phyloP scores from a whole-genome alignment of 805 yeast genomes.

The Jamesozyma lodderae region DNA sequence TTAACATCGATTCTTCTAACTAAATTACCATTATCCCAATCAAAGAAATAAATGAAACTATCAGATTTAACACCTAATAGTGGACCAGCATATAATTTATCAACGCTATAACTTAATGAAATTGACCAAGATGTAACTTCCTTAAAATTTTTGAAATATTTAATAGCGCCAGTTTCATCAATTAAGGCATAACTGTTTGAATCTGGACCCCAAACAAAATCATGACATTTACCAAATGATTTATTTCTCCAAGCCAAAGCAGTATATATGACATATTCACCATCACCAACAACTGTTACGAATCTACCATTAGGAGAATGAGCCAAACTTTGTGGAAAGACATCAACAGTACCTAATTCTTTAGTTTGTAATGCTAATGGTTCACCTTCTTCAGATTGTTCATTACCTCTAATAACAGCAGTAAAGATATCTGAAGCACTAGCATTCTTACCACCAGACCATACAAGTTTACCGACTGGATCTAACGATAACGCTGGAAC shows the following conservation, averaged over 20 bases:
- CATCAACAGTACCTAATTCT: slow-evolving; percentile 90
- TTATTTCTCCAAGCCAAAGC: slow-evolving; percentile 98
- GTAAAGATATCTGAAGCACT: slow-evolving; percentile 62
- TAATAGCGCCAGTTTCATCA: slow-evolving; percentile 55
- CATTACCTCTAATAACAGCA: slow-evolving; percentile 65
- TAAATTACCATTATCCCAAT: slow-evolving; percentile 81
- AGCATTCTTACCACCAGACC: slow-evolving; percentile 68
- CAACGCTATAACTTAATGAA: slow-evolving; percentile 63
- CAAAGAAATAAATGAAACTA: slow-evolving; percentile 80
- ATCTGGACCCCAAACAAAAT: slow-evolving; percentile 93
- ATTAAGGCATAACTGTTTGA: slow-evolving; percentile 79
- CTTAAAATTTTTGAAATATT: slow-evolving; percentile 75
- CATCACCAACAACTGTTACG: slow-evolving; percentile 96
- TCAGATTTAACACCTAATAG: slow-evolving; percentile 76
- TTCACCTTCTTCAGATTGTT: slow-evolving; percentile 72
- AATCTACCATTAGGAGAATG: slow-evolving; percentile 98
- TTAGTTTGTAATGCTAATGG: slow-evolving; percentile 66
- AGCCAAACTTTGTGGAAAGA: slow-evolving; percentile 75
- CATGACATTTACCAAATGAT: slow-evolving; percentile 80
- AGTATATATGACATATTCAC: slow-evolving; percentile 91
- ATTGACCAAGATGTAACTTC: slow-evolving; percentile 57
- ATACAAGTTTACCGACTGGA: slow-evolving; percentile 80
- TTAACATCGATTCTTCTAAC: slow-evolving; percentile 88
- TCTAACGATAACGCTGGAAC: slow-evolving; percentile 93
- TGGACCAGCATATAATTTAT: slow-evolving; percentile 82